phyloP scores from a whole-genome alignment of 306 rosid genomes.

The Acacia crassicarpa region DNA sequence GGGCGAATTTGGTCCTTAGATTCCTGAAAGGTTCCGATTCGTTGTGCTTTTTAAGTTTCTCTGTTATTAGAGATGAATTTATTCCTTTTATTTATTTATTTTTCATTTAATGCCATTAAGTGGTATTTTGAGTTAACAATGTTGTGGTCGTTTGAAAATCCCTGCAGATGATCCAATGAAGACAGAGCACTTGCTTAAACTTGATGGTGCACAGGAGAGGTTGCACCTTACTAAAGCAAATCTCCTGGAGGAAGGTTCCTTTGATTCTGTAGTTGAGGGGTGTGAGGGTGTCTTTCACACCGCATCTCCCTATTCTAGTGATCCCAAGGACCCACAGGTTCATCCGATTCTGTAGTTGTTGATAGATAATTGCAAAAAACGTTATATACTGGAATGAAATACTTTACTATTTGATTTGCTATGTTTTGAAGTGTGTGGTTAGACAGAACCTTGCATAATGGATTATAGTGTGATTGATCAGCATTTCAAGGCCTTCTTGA shows the following conservation, averaged over 20 bases:
- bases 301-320: background rate
- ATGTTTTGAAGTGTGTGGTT: background rate
- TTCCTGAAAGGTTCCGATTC: background rate
- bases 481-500: background rate
- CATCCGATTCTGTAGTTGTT: background rate
- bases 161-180: conserved; percentile 8
- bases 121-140: background rate
- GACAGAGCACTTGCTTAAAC: conserved; percentile 9
- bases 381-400: background rate
- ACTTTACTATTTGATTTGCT: background rate
- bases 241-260: conserved; percentile 11
- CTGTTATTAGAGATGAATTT: no score
- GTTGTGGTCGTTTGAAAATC: background rate
- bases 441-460: background rate
- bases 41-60: no score
- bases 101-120: background rate
- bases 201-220: conserved; percentile 19
- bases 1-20: no score
- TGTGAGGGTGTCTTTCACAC: conserved; percentile 21
- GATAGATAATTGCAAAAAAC: background rate
- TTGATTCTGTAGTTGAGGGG: conserved; percentile 5
- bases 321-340: conserved; percentile 14
- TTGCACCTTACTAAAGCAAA: background rate
- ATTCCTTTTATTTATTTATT: background rate
- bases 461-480: background rate